Evolutionary conservation across 169 alveolate species (phyloP).

Genomic region (Miamiensis avidus): DNA sequence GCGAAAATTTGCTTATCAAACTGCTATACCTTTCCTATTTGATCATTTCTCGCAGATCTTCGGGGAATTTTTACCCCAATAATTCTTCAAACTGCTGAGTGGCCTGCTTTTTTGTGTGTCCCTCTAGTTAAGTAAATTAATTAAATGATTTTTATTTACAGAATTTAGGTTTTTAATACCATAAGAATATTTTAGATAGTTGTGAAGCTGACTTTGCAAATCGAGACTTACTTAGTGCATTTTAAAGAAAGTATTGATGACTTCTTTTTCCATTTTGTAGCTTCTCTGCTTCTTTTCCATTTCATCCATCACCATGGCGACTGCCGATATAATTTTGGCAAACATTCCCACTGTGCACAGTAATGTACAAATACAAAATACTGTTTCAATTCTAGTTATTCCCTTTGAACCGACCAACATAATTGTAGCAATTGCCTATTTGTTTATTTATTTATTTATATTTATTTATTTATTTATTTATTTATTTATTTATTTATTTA

Average conservation of each 20-base stretch:
- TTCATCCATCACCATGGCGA: background rate
- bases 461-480: too few species aligned
- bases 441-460: too few species aligned
- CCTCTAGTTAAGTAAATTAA: background rate
- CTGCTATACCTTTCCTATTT: background rate
- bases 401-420: background rate
- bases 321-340: background rate
- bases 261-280: background rate
- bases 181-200: background rate
- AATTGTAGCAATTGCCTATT: background rate
- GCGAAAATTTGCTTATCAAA: background rate
- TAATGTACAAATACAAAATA: too few species aligned
- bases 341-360: background rate
- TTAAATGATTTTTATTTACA: too few species aligned
- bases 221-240: background rate
- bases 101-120: background rate
- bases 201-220: background rate
- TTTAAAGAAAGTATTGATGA: too few species aligned
- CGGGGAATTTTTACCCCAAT: background rate
- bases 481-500: too few species aligned
- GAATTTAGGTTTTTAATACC: background rate
- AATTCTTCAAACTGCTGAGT: background rate
- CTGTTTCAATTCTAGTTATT: background rate
- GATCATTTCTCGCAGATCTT: background rate
- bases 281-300: background rate